Percentiles rank a stretch among this genome's conserved stretches.
Evolutionary conservation across 116 monocot species (phyloP).

Genomic region (Zostera marina): DNA sequence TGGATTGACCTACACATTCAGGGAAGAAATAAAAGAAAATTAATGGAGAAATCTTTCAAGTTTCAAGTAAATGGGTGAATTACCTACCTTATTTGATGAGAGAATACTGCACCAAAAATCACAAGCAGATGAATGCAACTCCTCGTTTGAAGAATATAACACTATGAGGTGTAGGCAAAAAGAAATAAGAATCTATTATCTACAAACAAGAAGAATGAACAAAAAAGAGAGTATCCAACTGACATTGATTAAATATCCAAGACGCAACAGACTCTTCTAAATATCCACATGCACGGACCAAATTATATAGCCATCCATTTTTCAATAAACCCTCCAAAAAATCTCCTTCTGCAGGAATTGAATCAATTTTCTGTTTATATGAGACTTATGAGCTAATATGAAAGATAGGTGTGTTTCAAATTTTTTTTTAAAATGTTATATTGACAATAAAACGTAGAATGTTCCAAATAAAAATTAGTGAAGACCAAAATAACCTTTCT

Average conservation of each 20-base stretch:
- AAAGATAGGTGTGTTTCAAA: background rate
- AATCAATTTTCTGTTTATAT: background rate
- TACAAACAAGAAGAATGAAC: conserved; percentile 1
- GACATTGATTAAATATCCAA: conserved; percentile 67
- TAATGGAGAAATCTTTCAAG: background rate
- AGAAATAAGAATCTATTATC: background rate
- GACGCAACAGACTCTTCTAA: conserved; percentile 64
- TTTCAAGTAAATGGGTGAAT: background rate
- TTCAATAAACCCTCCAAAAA: conserved; percentile 49
- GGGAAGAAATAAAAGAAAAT: background rate
- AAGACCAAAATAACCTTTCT: conserved; percentile 28
- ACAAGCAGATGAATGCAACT: conserved; percentile 65
- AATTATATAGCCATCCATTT: conserved; percentile 69
- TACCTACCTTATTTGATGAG: conserved; percentile 68
- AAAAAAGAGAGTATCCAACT: conserved; percentile 7
- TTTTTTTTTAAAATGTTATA: background rate
- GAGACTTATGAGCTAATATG: background rate
- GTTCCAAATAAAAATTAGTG: background rate
- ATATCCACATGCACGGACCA: conserved; percentile 28
- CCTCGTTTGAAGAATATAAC: conserved; percentile 53
- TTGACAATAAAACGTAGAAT: background rate
- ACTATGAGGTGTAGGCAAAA: conserved; percentile 20
- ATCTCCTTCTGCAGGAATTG: background rate
- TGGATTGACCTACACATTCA: conserved; percentile 29
- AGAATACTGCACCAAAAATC: conserved; percentile 75